phyloP scores from a whole-genome alignment of 2,329 filamentous ascomycete species.

The Curvularia eragrostidis region DNA sequence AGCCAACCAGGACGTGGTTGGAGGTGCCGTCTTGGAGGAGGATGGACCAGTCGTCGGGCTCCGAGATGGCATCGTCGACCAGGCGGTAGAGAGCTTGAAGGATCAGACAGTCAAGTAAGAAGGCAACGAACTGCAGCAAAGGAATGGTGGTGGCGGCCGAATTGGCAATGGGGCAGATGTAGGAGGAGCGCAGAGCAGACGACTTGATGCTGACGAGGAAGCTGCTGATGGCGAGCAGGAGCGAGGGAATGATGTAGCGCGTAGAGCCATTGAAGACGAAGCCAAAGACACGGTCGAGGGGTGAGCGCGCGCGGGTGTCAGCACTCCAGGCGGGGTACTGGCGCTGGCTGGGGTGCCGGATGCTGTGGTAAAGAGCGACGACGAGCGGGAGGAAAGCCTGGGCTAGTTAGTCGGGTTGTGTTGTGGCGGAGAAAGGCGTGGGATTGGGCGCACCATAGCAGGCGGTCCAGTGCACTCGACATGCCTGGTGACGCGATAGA shows the following conservation, averaged over 20 bases:
- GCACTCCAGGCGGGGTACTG: conserved; percentile 41
- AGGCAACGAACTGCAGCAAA: conserved; percentile 40
- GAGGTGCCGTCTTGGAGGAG: conserved; percentile 38
- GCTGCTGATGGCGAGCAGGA: conserved; percentile 41
- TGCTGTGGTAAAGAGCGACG: conserved; percentile 41
- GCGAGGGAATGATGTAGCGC: conserved; percentile 42
- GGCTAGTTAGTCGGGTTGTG: conserved; percentile 16
- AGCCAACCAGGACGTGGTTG: conserved; percentile 37
- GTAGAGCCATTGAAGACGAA: conserved; percentile 39
- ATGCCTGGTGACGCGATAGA: conserved; percentile 38
- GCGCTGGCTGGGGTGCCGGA: conserved; percentile 34
- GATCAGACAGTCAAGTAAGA: conserved; percentile 38
- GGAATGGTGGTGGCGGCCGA: conserved; percentile 34
- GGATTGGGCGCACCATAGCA: conserved; percentile 26
- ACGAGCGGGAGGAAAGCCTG: conserved; percentile 44
- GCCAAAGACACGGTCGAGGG: conserved; percentile 35
- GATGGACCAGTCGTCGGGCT: conserved; percentile 33
- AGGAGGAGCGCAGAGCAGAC: conserved; percentile 40
- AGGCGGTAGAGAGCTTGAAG: conserved; percentile 36
- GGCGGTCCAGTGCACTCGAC: conserved; percentile 44
- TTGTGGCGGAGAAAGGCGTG: background rate
- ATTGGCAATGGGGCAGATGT: conserved; percentile 42
- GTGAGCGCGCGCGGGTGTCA: conserved; percentile 29
- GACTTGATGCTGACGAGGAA: conserved; percentile 41
- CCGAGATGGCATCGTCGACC: conserved; percentile 36